Percentiles rank a stretch among this genome's conserved stretches.
Conservation (phyloP, 73 alveolate species). For the Halteria grandinella region DNA sequence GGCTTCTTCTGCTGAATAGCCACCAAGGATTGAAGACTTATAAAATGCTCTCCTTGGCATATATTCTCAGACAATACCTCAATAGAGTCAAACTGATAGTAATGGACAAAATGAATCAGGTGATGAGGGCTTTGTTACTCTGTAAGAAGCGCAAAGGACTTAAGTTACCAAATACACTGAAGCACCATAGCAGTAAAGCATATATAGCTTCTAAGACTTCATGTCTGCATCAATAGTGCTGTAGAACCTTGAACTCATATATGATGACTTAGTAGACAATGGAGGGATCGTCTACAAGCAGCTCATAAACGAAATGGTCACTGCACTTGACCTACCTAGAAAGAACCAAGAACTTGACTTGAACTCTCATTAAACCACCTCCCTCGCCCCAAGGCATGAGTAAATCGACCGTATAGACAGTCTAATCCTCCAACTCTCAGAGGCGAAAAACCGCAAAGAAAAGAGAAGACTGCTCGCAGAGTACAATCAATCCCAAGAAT, state of each 20-base stretch:
- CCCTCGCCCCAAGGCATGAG: background rate
- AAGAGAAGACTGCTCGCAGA: slow-evolving; percentile 18
- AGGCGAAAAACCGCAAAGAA: slow-evolving; percentile 39
- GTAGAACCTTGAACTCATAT: slow-evolving; percentile 18
- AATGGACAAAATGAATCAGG: background rate
- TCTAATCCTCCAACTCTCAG: background rate
- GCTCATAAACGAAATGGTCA: slow-evolving; percentile 30
- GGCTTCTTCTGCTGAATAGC: background rate
- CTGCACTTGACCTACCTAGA: background rate
- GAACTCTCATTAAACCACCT: background rate
- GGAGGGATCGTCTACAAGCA: slow-evolving; percentile 18
- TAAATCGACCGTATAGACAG: slow-evolving; percentile 8
- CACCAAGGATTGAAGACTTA: background rate
- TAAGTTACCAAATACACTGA: background rate
- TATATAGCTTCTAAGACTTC: slow-evolving; percentile 8
- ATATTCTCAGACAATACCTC: background rate
- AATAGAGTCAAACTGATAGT: background rate
- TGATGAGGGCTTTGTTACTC: slow-evolving; percentile 1
- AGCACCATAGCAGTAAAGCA: background rate
- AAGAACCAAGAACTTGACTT: slow-evolving; percentile 1
- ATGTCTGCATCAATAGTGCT: slow-evolving; percentile 26
- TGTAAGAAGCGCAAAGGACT: background rate
- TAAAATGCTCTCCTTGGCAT: slow-evolving; percentile 9
- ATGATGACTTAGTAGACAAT: slow-evolving; percentile 29
- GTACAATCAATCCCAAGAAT: slow-evolving; percentile 23